phyloP scores from a whole-genome alignment of 2,329 filamentous ascomycete genomes.

The Diaporthe nobilis region DNA sequence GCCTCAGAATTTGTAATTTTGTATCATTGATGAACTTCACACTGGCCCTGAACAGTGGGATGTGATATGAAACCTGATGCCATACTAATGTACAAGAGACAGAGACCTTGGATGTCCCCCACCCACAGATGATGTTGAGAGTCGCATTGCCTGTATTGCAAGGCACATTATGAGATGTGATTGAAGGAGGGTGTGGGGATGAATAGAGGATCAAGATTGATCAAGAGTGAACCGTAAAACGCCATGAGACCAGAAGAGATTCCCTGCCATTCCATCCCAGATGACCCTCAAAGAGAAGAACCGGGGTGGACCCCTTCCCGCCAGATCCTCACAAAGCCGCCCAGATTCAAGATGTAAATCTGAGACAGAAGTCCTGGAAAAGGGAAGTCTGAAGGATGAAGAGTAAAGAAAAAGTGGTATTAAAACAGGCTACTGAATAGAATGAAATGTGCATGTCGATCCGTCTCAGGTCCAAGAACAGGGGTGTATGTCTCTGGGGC shows the following conservation, averaged over 20 bases:
- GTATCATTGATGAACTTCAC: neutral
- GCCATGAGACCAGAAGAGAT: slow-evolving; percentile 16
- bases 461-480: neutral
- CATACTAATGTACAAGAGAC: slow-evolving; percentile 35
- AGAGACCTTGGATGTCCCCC: neutral
- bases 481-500: neutral
- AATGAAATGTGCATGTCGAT: neutral
- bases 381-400: neutral
- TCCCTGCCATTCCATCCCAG: slow-evolving; percentile 10
- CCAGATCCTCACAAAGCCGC: neutral
- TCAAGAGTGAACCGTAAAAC: slow-evolving; percentile 9
- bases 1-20: neutral
- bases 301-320: neutral
- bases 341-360: slow-evolving; percentile 17
- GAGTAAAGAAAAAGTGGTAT: neutral
- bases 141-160: neutral
- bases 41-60: slow-evolving; percentile 1
- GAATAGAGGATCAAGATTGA: neutral
- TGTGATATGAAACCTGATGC: neutral
- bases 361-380: neutral
- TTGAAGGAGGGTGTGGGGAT: neutral
- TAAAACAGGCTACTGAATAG: slow-evolving; percentile 14
- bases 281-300: slow-evolving; percentile 1
- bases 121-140: neutral
- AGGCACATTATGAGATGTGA: slow-evolving; percentile 20